Conservation (phyloP, 2,329 filamentous ascomycete species). For the Cercospora sp. region DNA sequence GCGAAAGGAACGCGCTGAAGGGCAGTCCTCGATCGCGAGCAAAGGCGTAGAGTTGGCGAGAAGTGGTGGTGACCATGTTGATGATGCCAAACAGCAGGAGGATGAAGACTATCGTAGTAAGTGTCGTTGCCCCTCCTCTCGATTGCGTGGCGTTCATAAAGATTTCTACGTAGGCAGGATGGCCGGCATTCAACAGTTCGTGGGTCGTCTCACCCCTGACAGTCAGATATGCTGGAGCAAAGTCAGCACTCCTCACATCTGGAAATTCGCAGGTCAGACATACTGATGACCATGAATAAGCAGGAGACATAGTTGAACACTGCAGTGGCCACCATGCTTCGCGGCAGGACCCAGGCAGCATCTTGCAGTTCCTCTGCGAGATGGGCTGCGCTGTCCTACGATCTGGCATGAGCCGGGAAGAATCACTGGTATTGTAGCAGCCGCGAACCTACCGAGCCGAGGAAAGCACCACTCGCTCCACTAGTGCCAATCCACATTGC, state of each 20-base stretch:
- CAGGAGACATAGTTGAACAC: not conserved
- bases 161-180: slow-evolving; percentile 29
- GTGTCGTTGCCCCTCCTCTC: slow-evolving; percentile 23
- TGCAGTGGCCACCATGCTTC: not conserved
- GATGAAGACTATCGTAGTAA: slow-evolving; percentile 29
- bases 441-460: not conserved
- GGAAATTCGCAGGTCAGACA: not conserved
- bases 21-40: slow-evolving; percentile 44
- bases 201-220: not conserved
- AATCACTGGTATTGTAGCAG: not conserved
- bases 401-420: not conserved
- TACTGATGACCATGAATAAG: not conserved
- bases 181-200: not conserved
- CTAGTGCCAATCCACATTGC: not conserved
- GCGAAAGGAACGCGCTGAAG: slow-evolving; percentile 35
- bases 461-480: not conserved
- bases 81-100: slow-evolving; percentile 27
- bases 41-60: slow-evolving; percentile 47
- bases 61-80: slow-evolving; percentile 43
- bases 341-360: slow-evolving; percentile 22
- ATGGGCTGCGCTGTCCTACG: slow-evolving; percentile 32
- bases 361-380: slow-evolving; percentile 36
- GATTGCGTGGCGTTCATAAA: slow-evolving; percentile 30
- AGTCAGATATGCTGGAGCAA: not conserved
- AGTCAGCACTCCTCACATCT: not conserved